phyloP scores from a whole-genome alignment of 306 rosid genomes.

The Cicer arietinum region DNA sequence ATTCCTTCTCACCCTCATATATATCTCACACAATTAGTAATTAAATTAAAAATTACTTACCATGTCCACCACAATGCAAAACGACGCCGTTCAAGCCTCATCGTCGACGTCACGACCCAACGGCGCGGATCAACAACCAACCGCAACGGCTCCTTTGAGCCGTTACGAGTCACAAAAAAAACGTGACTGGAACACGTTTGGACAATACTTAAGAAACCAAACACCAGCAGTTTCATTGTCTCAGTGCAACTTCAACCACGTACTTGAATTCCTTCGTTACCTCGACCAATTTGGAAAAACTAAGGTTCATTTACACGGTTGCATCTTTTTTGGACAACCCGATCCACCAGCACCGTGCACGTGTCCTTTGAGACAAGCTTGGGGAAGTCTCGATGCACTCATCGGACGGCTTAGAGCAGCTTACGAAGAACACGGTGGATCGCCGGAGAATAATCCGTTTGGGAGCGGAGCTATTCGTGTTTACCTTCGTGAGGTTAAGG shows the following conservation, averaged over 20 bases:
- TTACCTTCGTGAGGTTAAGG: conserved; percentile 85
- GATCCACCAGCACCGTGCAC: conserved; percentile 94
- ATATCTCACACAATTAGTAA: not conserved
- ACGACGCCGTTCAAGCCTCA: conserved; percentile 53
- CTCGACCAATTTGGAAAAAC: conserved; percentile 94
- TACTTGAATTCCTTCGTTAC: conserved; percentile 84
- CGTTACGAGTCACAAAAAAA: conserved; percentile 87
- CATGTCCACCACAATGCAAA: conserved; percentile 60
- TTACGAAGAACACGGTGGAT: conserved; percentile 85
- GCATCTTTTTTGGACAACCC: conserved; percentile 87
- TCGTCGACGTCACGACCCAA: conserved; percentile 37
- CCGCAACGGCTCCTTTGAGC: conserved; percentile 57
- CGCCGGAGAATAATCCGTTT: conserved; percentile 77
- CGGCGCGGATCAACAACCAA: conserved; percentile 38
- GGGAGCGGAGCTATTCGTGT: conserved; percentile 83
- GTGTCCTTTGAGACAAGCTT: conserved; percentile 87
- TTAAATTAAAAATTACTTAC: not conserved
- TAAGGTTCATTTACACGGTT: conserved; percentile 82
- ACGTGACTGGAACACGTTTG: conserved; percentile 93
- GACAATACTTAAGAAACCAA: conserved; percentile 78
- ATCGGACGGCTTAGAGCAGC: conserved; percentile 92
- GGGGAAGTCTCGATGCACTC: conserved; percentile 95
- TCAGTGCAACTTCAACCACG: conserved; percentile 82
- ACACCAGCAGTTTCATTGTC: conserved; percentile 69
- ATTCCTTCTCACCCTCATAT: not conserved